Base-by-base conservation (phyloP, 148 eudicot species). In the Pharnaceum exiguum region DNA sequence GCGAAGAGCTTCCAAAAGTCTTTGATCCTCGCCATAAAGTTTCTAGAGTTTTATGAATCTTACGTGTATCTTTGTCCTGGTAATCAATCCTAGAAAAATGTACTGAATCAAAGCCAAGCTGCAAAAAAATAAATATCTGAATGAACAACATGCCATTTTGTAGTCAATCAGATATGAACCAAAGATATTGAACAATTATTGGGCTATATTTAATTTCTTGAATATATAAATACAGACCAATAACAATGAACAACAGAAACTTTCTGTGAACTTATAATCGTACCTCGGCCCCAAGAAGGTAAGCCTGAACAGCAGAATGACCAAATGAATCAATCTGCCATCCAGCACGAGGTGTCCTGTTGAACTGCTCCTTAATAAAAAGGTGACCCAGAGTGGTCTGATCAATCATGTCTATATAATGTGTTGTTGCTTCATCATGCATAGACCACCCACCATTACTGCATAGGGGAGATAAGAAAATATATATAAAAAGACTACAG, bases 261-360 rank as follows among this genome's bases (percentile, higher is more conserved):
- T 6, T 6, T 7, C 38, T 12, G 12, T 35, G 12, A 35, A 35
- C 12, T 35, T 35, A 12, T 12, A 7, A 28, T 1, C 6, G 29
- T 66, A 90, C 97, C 90, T 90, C 95, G 3, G 83, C 83, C 38
- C 89, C 91, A 54, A 90, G 76, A 33, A 90, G 83, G 69, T 90
- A 90, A 61, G 78, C 90, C 62, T 90, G 97, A 29, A 90, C 95
- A 19, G 97, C 95, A 68, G 97, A 90, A 72, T 90, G 97, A 31
- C 97, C 97, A 32, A 90, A 90, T 16, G 97, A 84, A 63, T 90
- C 97, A 50, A 90, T 84, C 63, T 90, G 97, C 97, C 97, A 90
- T 67, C 97, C 97, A 63, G 89, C 91, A 51, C 86, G 86, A 18
- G 97, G 97, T 47, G 95, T 84, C 55, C 52, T 74, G 43, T 86